Percentiles rank a stretch among this genome's conserved stretches.
These are phyloP conservation scores for Passalora sequoiae DNA, from an alignment of 2,329 filamentous ascomycete species.

Conservation along the genomic window DNA sequence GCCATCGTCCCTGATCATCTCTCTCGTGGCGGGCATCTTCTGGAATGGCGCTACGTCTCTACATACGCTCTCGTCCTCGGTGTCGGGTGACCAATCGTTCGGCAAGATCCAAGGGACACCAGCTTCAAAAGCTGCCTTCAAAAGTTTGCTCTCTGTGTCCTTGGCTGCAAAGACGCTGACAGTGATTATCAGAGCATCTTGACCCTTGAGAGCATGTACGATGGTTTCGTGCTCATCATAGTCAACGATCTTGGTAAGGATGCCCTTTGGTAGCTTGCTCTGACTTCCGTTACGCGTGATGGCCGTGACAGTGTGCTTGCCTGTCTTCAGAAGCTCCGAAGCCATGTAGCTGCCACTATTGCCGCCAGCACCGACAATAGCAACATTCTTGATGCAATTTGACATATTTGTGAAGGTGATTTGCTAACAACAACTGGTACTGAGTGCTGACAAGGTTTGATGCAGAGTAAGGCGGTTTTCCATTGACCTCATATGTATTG, in stretches of 20 bases:
- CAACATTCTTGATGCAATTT: conserved; percentile 36
- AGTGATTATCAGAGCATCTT: conserved; percentile 40
- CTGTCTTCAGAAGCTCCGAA: conserved; percentile 39
- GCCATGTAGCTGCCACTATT: conserved; percentile 37
- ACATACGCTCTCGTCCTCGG: conserved; percentile 21
- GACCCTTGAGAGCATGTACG: conserved; percentile 34
- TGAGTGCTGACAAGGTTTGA: background rate
- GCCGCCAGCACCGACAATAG: conserved; percentile 41
- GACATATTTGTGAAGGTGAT: conserved; percentile 3
- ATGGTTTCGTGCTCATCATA: conserved; percentile 43
- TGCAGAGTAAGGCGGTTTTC: background rate
- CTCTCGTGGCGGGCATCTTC: conserved; percentile 10
- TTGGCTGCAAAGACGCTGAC: conserved; percentile 30
- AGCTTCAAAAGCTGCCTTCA: conserved; percentile 36
- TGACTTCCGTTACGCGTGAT: conserved; percentile 45
- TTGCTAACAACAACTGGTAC: too few species aligned
- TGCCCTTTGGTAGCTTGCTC: conserved; percentile 37
- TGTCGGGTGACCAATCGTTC: conserved; percentile 35
- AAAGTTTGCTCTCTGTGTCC: conserved; percentile 30
- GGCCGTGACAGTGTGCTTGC: conserved; percentile 48
- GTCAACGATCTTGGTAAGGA: conserved; percentile 41
- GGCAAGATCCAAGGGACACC: conserved; percentile 39
- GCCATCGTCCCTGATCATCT: conserved; percentile 27
- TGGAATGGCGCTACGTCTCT: conserved; percentile 22
- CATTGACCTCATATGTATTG: background rate